Evolutionary conservation across 495 filamentous ascomycete genomes (phyloP), one percentile per base, ranked within the genome.

Genomic region (Xylaria palmicola): DNA sequence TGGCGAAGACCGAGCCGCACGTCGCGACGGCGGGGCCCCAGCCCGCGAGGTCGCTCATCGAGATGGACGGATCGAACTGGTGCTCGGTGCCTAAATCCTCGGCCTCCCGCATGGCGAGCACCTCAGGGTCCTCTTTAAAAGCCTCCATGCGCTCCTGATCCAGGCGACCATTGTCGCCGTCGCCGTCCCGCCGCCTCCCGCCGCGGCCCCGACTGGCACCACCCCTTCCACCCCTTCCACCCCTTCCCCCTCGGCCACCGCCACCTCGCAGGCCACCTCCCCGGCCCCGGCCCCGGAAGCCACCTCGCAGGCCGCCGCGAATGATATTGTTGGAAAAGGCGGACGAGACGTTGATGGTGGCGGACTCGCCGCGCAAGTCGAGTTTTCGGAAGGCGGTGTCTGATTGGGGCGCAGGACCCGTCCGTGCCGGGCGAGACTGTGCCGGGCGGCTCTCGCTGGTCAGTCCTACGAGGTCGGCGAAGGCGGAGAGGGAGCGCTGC

Each of bases 271-370:
- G 15, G 2, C 62, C 60, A 24, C 20, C 20, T 45, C 15, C 44
- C 24, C 53, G n/a, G 27, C 59, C 54, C 19, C 66, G 44, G 20
- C 51, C 52, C 19, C 53, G 26, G 43, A 59, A 59, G 9, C 61
- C 61, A 4, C 65, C 67, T 41, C 50, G 55, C 27, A 67, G 59
- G 6, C 65, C 64, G 22, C 66, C 66, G 37, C 68, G 52, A 37
- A 68, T 67, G 45, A 67, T 54, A 27, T 62, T 62, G 15, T 60
- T 24, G 3, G 27, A 56, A 7, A 27, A 20, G 7, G 37, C 37
- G 19, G 12, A 0, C 6, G 52, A 26, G 26, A 32, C 15, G 17
- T 3, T 3, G 37, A 55, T 9, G 24, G 52, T 1, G 15, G 20
- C 36, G 19, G 37, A 20, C 4, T 44, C 39, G 27, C 37, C 29